Evolutionary conservation across 176 grass and related monocot genomes (phyloP).

Genomic region (Dendrocalamus sinicus): DNA sequence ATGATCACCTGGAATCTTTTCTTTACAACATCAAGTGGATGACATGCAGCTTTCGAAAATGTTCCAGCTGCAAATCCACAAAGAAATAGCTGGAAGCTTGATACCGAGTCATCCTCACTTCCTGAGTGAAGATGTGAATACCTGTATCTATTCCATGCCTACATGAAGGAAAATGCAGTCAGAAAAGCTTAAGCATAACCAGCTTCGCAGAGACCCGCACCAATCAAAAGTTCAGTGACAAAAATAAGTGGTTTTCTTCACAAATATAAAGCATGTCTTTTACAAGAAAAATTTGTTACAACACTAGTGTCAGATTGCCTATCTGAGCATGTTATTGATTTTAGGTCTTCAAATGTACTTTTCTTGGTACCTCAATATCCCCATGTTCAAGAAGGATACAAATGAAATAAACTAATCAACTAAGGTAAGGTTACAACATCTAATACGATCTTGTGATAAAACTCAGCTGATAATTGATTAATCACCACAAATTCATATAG

Average conservation of each 20-base stretch:
- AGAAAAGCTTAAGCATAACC: constrained; percentile 1
- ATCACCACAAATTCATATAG: background rate
- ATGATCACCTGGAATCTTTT: constrained; percentile 89
- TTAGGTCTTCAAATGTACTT: background rate
- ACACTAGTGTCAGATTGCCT: background rate
- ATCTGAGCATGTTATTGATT: background rate
- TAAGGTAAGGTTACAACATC: background rate
- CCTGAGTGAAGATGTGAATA: constrained; percentile 56
- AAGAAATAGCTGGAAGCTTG: constrained; percentile 92
- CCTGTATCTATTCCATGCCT: constrained; percentile 86
- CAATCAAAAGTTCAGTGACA: background rate
- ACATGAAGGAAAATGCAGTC: constrained; percentile 30
- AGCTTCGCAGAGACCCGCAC: background rate
- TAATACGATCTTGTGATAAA: background rate
- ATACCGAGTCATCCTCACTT: constrained; percentile 59
- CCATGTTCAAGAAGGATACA: background rate
- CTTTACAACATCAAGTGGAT: constrained; percentile 98
- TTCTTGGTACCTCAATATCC: background rate
- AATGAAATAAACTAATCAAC: constrained; percentile 1
- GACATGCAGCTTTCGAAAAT: constrained; percentile 81
- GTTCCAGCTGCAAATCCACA: constrained; percentile 92
- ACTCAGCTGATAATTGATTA: background rate
- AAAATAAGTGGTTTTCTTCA: constrained; percentile 19
- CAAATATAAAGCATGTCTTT: background rate
- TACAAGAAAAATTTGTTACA: background rate